phyloP scores from a whole-genome alignment of 495 filamentous ascomycete species.

The Sordaria brevicollis region DNA sequence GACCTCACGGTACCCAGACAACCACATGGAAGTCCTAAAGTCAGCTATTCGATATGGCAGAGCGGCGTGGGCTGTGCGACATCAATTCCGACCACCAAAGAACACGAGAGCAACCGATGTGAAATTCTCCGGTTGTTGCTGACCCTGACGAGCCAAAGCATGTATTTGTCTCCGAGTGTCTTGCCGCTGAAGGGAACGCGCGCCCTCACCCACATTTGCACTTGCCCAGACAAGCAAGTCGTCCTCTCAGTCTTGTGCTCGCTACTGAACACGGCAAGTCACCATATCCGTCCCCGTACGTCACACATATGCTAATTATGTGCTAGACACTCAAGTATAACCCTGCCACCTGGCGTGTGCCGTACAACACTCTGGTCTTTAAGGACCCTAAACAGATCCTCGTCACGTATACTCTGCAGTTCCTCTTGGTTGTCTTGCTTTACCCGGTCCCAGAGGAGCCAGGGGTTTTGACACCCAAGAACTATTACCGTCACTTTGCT shows the following conservation, averaged over 20 bases:
- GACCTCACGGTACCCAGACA: slow-evolving; percentile 71
- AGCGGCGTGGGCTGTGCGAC: slow-evolving; percentile 94
- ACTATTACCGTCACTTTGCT: slow-evolving; percentile 86
- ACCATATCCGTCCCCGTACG: not conserved
- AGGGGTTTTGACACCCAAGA: slow-evolving; percentile 54
- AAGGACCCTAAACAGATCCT: slow-evolving; percentile 88
- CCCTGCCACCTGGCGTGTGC: slow-evolving; percentile 85
- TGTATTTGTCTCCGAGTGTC: slow-evolving; percentile 80
- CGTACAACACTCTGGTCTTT: slow-evolving; percentile 88
- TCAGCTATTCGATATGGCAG: slow-evolving; percentile 94
- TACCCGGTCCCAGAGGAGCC: slow-evolving; percentile 83
- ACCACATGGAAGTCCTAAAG: slow-evolving; percentile 60
- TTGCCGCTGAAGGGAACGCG: slow-evolving; percentile 78
- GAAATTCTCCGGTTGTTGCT: slow-evolving; percentile 83
- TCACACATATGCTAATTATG: slow-evolving; percentile 9
- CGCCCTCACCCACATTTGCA: slow-evolving; percentile 80
- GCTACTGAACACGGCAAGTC: slow-evolving; percentile 82
- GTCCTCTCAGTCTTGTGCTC: slow-evolving; percentile 87
- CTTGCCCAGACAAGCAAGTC: slow-evolving; percentile 80
- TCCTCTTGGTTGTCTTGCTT: slow-evolving; percentile 76
- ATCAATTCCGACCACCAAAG: slow-evolving; percentile 74
- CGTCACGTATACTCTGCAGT: slow-evolving; percentile 83
- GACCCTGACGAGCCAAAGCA: slow-evolving; percentile 76
- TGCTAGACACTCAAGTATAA: slow-evolving; percentile 88
- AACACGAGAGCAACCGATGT: slow-evolving; percentile 82